Conservation (phyloP, 228 moss, liverwort and hornwort genomes). For the Sphagnum fallax region DNA sequence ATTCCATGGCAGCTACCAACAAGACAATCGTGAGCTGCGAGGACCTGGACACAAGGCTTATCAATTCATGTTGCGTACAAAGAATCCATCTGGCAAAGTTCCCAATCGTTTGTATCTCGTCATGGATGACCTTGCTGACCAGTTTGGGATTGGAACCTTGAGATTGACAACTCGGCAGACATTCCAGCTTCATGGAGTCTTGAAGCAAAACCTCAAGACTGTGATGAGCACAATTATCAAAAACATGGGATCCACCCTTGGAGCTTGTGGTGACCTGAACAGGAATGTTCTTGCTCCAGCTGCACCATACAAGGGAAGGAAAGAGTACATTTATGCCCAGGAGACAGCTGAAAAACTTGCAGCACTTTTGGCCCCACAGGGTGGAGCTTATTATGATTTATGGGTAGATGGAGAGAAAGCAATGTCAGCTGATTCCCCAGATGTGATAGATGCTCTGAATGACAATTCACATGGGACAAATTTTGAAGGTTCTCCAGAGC, state of each 20-base stretch:
- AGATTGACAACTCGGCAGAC: slow-evolving; percentile 93
- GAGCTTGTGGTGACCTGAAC: slow-evolving; percentile 93
- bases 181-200: slow-evolving; percentile 88
- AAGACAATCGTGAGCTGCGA: slow-evolving; percentile 70
- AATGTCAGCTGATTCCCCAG: slow-evolving; percentile 62
- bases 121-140: slow-evolving; percentile 83
- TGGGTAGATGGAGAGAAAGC: slow-evolving; percentile 93
- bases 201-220: slow-evolving; percentile 71
- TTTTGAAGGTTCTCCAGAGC: slow-evolving; percentile 83
- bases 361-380: slow-evolving; percentile 73
- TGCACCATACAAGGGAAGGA: slow-evolving; percentile 58
- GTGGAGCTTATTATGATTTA: slow-evolving; percentile 85
- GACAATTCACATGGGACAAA: slow-evolving; percentile 72
- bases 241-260: slow-evolving; percentile 81
- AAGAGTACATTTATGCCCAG: slow-evolving; percentile 74
- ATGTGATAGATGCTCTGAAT: slow-evolving; percentile 72
- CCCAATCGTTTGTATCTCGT: slow-evolving; percentile 75
- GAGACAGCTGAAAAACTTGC: slow-evolving; percentile 77
- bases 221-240: slow-evolving; percentile 82
- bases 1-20: slow-evolving; percentile 96
- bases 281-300: slow-evolving; percentile 85
- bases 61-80: slow-evolving; percentile 94
- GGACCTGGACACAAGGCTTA: slow-evolving; percentile 60
- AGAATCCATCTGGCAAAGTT: slow-evolving; percentile 87
- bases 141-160: slow-evolving; percentile 79